A percentile compares a stretch with the other conserved stretches of the same genome.
phyloP scores from a whole-genome alignment of 176 grass and related monocot species.

The Oryza punctata region DNA sequence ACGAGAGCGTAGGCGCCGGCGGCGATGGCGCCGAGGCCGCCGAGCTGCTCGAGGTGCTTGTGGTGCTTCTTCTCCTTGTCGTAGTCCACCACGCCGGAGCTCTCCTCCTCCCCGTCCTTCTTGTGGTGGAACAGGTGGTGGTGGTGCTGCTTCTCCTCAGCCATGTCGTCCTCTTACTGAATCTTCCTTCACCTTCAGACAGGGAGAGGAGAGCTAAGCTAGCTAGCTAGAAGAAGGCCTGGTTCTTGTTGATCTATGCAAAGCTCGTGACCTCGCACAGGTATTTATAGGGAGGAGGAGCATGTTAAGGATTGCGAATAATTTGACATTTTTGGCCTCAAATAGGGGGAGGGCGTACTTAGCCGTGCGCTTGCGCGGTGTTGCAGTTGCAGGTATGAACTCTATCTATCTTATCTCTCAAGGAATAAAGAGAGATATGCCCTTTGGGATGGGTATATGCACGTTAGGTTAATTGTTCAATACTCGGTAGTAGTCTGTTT shows the following conservation, averaged over 20 bases:
- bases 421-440: background rate
- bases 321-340: too few relatives aligned
- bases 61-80: conserved; percentile 70
- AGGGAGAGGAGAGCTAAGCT: background rate
- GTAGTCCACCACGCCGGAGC: conserved; percentile 45
- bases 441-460: background rate
- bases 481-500: too few relatives aligned
- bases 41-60: conserved; percentile 69
- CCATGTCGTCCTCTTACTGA: too few relatives aligned
- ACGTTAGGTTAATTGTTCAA: background rate
- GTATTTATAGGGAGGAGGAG: conserved; percentile 29
- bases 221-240: background rate
- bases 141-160: conserved; percentile 57
- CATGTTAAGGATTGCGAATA: too few relatives aligned
- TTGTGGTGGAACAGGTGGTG: conserved; percentile 72
- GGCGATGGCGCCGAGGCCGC: conserved; percentile 52
- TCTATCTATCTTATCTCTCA: too few relatives aligned
- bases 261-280: background rate
- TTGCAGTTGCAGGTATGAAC: background rate
- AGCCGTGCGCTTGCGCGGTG: background rate
- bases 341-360: background rate
- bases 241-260: background rate
- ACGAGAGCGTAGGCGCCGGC: conserved; percentile 68
- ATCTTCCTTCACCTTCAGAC: too few relatives aligned
- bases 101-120: conserved; percentile 47